A percentile compares a stretch with the other conserved stretches of the same genome.
Evolutionary conservation across 2,329 filamentous ascomycete genomes (phyloP).

Genomic region (Nannizziopsis barbatae): DNA sequence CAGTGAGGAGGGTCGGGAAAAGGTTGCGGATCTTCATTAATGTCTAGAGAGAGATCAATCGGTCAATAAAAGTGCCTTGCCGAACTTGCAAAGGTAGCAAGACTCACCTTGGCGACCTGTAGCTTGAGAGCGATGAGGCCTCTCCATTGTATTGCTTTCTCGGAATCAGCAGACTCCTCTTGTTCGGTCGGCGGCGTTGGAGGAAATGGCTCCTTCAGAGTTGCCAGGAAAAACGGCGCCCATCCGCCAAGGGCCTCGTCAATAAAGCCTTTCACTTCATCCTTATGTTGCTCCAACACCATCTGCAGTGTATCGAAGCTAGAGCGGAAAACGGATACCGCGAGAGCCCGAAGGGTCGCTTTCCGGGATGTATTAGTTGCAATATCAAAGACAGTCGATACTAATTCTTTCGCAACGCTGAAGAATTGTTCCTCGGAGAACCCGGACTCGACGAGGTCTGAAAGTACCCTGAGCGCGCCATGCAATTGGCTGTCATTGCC

Average conservation of each 20-base stretch:
- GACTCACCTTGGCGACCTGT: slow-evolving; percentile 66
- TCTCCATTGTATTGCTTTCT: slow-evolving; percentile 58
- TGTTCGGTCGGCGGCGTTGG: slow-evolving; percentile 44
- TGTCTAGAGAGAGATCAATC: slow-evolving; percentile 43
- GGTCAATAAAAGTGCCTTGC: background rate
- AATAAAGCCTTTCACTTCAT: slow-evolving; percentile 76
- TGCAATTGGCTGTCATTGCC: slow-evolving; percentile 73
- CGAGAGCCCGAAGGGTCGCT: slow-evolving; percentile 65
- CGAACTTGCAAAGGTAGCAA: background rate
- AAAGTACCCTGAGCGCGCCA: slow-evolving; percentile 76
- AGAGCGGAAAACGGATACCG: slow-evolving; percentile 77
- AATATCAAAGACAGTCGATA: slow-evolving; percentile 71
- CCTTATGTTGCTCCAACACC: slow-evolving; percentile 85
- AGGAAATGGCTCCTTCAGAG: slow-evolving; percentile 65
- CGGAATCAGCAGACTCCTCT: slow-evolving; percentile 47
- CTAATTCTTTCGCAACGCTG: slow-evolving; percentile 70
- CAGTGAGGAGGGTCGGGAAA: slow-evolving; percentile 69
- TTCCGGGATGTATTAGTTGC: slow-evolving; percentile 65
- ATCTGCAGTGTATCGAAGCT: slow-evolving; percentile 96
- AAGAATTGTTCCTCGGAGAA: slow-evolving; percentile 95
- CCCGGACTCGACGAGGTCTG: slow-evolving; percentile 84
- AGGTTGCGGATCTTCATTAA: slow-evolving; percentile 78
- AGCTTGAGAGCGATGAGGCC: slow-evolving; percentile 77
- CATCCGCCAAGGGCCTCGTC: slow-evolving; percentile 73
- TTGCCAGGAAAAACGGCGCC: slow-evolving; percentile 78